These are phyloP conservation scores for Fraxinus nigra DNA, from an alignment of 305 asterid species.

Conservation along the genomic window DNA sequence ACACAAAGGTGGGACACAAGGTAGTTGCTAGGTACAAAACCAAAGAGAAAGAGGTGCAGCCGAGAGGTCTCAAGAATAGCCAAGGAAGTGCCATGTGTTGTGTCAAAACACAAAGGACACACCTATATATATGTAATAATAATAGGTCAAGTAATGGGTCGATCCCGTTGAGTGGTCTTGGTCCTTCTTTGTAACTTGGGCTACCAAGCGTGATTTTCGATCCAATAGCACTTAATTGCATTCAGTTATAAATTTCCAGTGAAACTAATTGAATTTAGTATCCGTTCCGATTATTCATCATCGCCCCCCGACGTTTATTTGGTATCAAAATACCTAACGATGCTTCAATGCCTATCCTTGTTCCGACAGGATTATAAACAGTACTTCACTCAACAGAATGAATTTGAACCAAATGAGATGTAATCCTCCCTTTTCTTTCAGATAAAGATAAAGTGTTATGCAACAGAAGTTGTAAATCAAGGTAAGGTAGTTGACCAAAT, in stretches of 20 bases:
- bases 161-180: background rate
- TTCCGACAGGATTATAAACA: background rate
- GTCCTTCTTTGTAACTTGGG: background rate
- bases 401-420: background rate
- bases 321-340: background rate
- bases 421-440: background rate
- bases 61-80: background rate
- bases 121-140: background rate
- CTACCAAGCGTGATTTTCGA: background rate
- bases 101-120: background rate
- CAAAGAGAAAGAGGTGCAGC: background rate
- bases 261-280: background rate
- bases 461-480: background rate
- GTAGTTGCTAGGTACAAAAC: background rate
- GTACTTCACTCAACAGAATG: background rate
- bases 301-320: background rate
- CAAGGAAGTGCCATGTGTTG: background rate
- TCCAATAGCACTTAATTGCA: background rate
- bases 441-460: background rate
- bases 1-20: background rate
- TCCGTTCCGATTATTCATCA: too few relatives aligned
- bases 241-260: background rate
- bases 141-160: background rate
- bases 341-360: background rate
- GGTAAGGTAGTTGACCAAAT: background rate